phyloP scores from a whole-genome alignment of 257 asterid genomes.

The Nicotiana tomentosiformis region DNA sequence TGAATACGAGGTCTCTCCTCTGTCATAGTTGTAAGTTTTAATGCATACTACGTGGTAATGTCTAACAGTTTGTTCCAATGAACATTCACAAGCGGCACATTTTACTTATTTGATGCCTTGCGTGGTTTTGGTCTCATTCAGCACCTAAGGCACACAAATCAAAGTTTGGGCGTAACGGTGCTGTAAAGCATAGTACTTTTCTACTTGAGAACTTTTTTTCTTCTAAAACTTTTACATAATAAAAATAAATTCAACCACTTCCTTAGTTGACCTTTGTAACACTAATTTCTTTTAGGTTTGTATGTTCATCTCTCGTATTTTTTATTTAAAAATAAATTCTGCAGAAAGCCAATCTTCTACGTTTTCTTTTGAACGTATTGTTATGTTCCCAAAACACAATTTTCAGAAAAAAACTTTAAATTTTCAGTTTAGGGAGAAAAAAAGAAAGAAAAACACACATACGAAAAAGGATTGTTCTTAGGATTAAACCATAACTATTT shows the following conservation, averaged over 20 bases:
- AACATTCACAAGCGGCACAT: not conserved
- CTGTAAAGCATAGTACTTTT: not conserved
- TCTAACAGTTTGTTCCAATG: not conserved
- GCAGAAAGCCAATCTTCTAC: not conserved
- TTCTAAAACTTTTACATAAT: not conserved
- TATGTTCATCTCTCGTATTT: not conserved
- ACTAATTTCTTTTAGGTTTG: not conserved
- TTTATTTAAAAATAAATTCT: not conserved
- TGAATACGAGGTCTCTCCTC: too few species aligned
- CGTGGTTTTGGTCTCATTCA: not conserved
- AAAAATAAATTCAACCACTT: too few species aligned
- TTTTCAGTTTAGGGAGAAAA: not conserved
- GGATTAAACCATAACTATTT: not conserved
- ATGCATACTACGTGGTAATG: too few species aligned
- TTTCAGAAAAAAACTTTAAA: not conserved
- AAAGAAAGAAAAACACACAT: too few species aligned
- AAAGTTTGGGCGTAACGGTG: not conserved
- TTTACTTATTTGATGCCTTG: not conserved
- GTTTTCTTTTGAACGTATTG: not conserved
- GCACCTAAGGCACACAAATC: not conserved
- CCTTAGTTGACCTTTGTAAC: not conserved
- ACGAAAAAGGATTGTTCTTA: not conserved
- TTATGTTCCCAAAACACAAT: not conserved
- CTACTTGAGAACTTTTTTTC: not conserved
- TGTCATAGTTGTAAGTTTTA: too few species aligned